These are phyloP conservation scores for Sideroxylon spinosum DNA, from an alignment of 179 eudicot species.

Conservation along the genomic window DNA sequence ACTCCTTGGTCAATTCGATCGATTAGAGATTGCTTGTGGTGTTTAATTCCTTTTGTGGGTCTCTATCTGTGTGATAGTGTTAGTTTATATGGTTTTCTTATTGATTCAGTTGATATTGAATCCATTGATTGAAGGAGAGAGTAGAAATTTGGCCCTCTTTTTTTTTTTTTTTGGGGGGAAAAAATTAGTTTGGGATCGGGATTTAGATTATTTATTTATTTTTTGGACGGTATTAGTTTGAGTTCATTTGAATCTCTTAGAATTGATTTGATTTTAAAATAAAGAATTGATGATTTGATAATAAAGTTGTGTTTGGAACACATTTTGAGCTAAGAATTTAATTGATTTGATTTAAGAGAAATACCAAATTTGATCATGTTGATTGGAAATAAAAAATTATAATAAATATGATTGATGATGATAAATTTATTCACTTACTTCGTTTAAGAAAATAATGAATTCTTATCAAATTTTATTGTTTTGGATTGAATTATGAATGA, in stretches of 20 bases:
- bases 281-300: no score
- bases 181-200: not conserved
- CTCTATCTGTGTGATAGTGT: not conserved
- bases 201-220: not conserved
- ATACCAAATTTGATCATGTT: no score
- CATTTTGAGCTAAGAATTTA: no score
- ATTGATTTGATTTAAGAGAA: no score
- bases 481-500: no score
- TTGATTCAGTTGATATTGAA: not conserved
- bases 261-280: not conserved
- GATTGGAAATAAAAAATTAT: no score
- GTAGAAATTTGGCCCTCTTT: not conserved
- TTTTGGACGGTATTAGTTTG: not conserved
- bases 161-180: not conserved
- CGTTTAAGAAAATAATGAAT: no score
- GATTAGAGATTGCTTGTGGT: not conserved
- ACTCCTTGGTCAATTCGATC: not conserved
- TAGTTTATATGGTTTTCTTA: constrained; percentile 1
- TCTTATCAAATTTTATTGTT: no score
- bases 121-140: not conserved
- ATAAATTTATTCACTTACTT: no score
- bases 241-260: not conserved
- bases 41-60: not conserved
- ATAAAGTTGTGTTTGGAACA: no score
- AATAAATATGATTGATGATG: no score